A percentile compares a stretch with the other conserved stretches of the same genome.
Evolutionary conservation across 2,329 filamentous ascomycete species (phyloP).

Genomic region (Thielaviopsis punctulata): DNA sequence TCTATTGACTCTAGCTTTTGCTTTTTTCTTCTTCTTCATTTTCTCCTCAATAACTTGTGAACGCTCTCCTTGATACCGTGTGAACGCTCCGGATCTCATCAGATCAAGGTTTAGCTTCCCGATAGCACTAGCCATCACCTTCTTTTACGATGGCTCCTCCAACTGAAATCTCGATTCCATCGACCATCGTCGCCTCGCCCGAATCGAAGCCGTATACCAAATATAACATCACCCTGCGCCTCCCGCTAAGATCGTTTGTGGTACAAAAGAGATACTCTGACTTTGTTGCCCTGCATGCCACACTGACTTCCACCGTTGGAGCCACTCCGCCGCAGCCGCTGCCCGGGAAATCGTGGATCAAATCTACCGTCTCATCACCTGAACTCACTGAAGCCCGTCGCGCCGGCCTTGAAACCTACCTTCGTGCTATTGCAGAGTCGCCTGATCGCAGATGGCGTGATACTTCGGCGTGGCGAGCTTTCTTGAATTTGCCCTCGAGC

Average conservation of each 20-base stretch:
- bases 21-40: too few species aligned
- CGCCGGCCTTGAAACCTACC: slow-evolving; percentile 49
- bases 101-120: too few species aligned
- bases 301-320: slow-evolving; percentile 42
- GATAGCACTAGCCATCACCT: neutral
- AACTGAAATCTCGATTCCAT: slow-evolving; percentile 49
- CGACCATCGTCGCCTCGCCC: slow-evolving; percentile 38
- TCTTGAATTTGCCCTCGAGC: slow-evolving; percentile 48
- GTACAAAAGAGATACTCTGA: slow-evolving; percentile 72
- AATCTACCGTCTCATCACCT: slow-evolving; percentile 50
- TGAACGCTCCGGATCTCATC: too few species aligned
- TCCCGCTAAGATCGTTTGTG: slow-evolving; percentile 59
- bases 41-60: too few species aligned
- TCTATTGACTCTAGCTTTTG: too few species aligned
- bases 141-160: slow-evolving; percentile 39
- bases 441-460: slow-evolving; percentile 65
- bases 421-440: slow-evolving; percentile 52
- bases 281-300: slow-evolving; percentile 48
- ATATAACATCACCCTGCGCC: slow-evolving; percentile 62
- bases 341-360: slow-evolving; percentile 62
- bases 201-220: slow-evolving; percentile 53
- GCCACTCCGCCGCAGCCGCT: slow-evolving; percentile 47
- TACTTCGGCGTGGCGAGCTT: slow-evolving; percentile 53
- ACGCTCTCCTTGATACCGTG: too few species aligned
- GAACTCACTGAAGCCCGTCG: slow-evolving; percentile 57